A percentile compares a stretch with the other conserved stretches of the same genome.
These are phyloP conservation scores for Gastrodia elata DNA, from an alignment of 106 monocot genomes.

Conservation along the genomic window DNA sequence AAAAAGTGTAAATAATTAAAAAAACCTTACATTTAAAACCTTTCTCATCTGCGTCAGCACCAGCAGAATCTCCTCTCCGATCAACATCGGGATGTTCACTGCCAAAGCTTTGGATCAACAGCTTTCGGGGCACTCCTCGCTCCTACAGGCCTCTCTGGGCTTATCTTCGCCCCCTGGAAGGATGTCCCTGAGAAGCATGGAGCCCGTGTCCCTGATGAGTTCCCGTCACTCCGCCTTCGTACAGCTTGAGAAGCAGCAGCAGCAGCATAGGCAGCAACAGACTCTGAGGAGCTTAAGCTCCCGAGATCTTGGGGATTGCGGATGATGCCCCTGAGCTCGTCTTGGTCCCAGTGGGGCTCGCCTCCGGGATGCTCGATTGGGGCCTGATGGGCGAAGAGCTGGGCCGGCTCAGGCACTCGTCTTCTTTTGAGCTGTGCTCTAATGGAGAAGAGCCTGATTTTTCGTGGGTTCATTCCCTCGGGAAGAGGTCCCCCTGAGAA, in stretches of 20 bases:
- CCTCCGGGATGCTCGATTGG: slow-evolving; percentile 64
- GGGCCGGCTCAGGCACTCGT: slow-evolving; percentile 34
- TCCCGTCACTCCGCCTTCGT: slow-evolving; percentile 33
- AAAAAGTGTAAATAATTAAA: no score
- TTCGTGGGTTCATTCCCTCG: slow-evolving; percentile 67
- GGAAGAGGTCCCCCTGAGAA: slow-evolving; percentile 52
- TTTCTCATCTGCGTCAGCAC: slow-evolving; percentile 80
- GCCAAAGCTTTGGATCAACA: slow-evolving; percentile 43
- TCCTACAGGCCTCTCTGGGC: slow-evolving; percentile 44
- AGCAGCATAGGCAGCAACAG: no score
- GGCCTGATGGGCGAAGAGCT: slow-evolving; percentile 59
- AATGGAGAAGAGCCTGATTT: slow-evolving; percentile 51
- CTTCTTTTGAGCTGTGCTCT: slow-evolving; percentile 46
- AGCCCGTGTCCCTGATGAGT: slow-evolving; percentile 51
- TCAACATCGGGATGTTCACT: slow-evolving; percentile 50
- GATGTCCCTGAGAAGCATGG: slow-evolving; percentile 58
- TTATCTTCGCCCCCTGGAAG: slow-evolving; percentile 52
- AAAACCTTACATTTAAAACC: no score
- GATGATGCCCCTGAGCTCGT: slow-evolving; percentile 29
- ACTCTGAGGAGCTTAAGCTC: slow-evolving; percentile 73
- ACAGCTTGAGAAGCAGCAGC: slow-evolving; percentile 56
- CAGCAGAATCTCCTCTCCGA: slow-evolving; percentile 67
- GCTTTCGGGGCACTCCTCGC: slow-evolving; percentile 28
- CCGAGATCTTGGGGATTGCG: slow-evolving; percentile 43
- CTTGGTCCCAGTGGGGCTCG: slow-evolving; percentile 53